Percentiles rank a stretch among this genome's conserved stretches.
phyloP scores from a whole-genome alignment of 2,329 filamentous ascomycete species.

The Botrytis cinerea region DNA sequence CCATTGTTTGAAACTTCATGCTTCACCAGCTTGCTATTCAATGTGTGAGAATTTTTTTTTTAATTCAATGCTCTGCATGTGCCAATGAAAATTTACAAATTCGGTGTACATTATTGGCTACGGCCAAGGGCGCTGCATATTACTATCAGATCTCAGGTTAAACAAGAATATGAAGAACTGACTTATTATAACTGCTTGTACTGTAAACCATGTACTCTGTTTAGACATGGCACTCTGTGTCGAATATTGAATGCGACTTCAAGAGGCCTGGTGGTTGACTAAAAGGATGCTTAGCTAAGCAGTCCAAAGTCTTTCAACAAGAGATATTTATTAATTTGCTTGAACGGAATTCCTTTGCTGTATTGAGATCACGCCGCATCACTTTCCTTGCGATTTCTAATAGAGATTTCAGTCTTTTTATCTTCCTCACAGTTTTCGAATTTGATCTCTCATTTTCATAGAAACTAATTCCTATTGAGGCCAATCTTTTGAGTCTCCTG shows the following conservation, averaged over 20 bases:
- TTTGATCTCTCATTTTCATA: not conserved
- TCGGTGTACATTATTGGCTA: not conserved
- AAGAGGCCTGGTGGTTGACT: not conserved
- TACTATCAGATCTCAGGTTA: not conserved
- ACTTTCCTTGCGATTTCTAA: not conserved
- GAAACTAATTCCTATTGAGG: not conserved
- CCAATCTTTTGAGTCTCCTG: not conserved
- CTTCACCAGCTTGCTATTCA: not conserved
- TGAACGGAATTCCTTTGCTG: not conserved
- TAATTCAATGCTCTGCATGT: not conserved
- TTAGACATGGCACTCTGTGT: not conserved
- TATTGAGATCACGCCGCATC: not conserved
- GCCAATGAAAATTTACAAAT: not conserved
- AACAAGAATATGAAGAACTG: not conserved
- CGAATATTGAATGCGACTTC: not conserved
- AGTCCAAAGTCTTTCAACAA: not conserved
- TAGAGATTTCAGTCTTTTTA: not conserved
- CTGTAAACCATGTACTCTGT: not conserved
- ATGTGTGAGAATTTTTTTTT: not conserved
- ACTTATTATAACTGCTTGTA: not conserved
- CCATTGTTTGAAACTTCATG: too few species aligned
- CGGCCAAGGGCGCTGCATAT: not conserved
- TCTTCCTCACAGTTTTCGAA: not conserved
- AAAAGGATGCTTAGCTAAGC: conserved; percentile 13
- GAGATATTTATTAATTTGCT: not conserved